Evolutionary conservation across 306 rosid genomes (phyloP), one percentile per base, ranked within the genome.

Genomic region (Vicia villosa): DNA sequence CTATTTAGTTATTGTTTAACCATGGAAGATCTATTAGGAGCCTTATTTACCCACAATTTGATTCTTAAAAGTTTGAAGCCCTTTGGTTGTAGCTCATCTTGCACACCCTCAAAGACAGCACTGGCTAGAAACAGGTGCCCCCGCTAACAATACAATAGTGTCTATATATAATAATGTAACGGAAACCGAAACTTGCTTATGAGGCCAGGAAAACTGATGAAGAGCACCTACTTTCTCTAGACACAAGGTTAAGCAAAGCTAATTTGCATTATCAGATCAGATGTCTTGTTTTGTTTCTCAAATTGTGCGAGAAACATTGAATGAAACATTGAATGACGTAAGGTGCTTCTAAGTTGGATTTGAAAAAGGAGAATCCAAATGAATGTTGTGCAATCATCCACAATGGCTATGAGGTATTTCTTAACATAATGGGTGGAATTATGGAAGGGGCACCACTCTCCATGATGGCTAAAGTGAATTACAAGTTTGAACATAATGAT

Each of bases 101-200:
- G 24, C 1, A 22, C 24, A 22, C 16, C 7, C 19, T n/a, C 14
- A 43, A 22, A 22, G 24, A 22, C 24, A 2, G 24, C 24, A 22
- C 24, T 22, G 2, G 24, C 2, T 22, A 22, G 24, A 22, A 5
- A 5, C 7, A 30, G 5, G 34, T 30, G 34, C 34, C 34, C 7
- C 5, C 34, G 1, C 34, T 30, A 30, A 30, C 6, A 30, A 30
- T 30, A 3, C 32, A 28, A 28, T 28, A 28, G 3, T 28, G 32
- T 28, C 5, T 28, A 28, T 28, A 28, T 28, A 28, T 28, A 28
- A 28, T 28, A 28, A 28, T 28, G 32, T 28, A 81, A 92, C 89
- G 58, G 96, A 92, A 71, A 92, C 84, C 69, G 3, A 28, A 4
- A 28, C 32, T 1, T 28, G 50, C 19, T 16, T 43, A 43, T 4